Evolutionary conservation across 306 rosid genomes (phyloP), one percentile per base, ranked within the genome.

Genomic region (Vicia sativa): DNA sequence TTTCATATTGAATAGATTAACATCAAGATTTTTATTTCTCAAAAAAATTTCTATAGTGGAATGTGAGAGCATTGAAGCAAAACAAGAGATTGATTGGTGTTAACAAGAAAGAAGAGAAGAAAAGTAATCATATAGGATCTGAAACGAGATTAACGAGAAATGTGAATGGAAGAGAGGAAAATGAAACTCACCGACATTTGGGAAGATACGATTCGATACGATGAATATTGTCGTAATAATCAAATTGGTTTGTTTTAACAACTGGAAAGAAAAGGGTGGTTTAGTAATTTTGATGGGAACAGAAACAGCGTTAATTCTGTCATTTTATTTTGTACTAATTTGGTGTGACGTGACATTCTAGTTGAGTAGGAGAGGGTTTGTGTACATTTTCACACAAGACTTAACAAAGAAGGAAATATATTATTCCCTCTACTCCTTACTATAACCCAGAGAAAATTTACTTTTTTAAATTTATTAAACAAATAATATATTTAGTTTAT

Each of bases 161-260:
- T 54, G 29, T 23, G 15, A 65, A 62, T 4, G 15, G 11, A n/a
- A n/a, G 11, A 72, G 66, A 66, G 60, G 56, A 49, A 7, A 37
- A 39, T 28, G 34, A 21, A 59, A 72, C 81, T 71, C 70, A 76
- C 84, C 84, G 78, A 76, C 84, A 80, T 80, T 60, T 72, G 11
- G 39, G 42, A 55, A n/a, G 78, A 26, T 31, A 55, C 61, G 38
- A 55, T 55, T 25, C 16, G 61, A 26, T 26, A 44, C 60, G 34
- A 74, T 31, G 78, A 41, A 12, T 12, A 52, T 54, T 42, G 72
- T 42, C 28, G n/a, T 7, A 41, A 50, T 34, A 41, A 50, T 19
- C 11, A 23, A 31, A 54, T 34, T 58, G 63, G 65, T 13, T 62
- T 12, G 44, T 19, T 65, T 16, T 15, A 65, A 46, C 0, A 52